These are phyloP conservation scores for Phaeophleospora eucalypticola DNA, from an alignment of 2,329 filamentous ascomycete genomes.

Conservation along the genomic window DNA sequence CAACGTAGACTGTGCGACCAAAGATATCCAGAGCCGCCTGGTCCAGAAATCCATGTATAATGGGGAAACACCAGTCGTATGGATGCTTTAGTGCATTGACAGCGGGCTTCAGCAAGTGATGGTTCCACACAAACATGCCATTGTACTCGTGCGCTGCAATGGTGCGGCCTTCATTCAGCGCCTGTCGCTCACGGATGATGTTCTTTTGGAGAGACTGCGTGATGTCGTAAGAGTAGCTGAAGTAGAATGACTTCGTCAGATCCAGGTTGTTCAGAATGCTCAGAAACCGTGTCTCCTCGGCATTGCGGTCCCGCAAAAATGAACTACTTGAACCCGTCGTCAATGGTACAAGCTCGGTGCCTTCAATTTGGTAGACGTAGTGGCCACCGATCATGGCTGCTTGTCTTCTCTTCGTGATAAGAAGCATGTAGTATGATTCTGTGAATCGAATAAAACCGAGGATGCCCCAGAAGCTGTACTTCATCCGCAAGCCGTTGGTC, in stretches of 20 bases:
- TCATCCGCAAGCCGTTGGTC: conserved; percentile 83
- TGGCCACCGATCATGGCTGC: conserved; percentile 95
- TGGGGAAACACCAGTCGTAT: conserved; percentile 92
- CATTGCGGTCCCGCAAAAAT: conserved; percentile 74
- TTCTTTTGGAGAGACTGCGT: conserved; percentile 91
- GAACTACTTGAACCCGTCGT: conserved; percentile 65
- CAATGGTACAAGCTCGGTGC: conserved; percentile 83
- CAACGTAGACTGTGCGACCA: conserved; percentile 83
- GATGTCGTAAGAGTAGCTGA: conserved; percentile 96
- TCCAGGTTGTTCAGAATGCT: conserved; percentile 88
- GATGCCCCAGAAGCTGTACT: conserved; percentile 87
- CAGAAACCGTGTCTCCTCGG: conserved; percentile 85
- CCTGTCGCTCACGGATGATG: conserved; percentile 72
- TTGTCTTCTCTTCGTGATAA: conserved; percentile 93
- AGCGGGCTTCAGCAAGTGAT: conserved; percentile 77
- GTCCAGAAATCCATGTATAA: conserved; percentile 94
- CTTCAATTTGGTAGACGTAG: conserved; percentile 92
- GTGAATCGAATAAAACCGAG: conserved; percentile 96
- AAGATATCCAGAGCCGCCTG: conserved; percentile 74
- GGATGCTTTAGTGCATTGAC: conserved; percentile 66
- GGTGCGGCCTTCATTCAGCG: conserved; percentile 61
- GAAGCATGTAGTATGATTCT: conserved; percentile 91
- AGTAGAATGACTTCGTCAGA: conserved; percentile 88
- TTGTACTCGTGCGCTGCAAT: conserved; percentile 65
- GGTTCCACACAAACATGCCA: conserved; percentile 98